phyloP scores from a whole-genome alignment of 2,329 filamentous ascomycete species.

The Colletotrichum abscissum region DNA sequence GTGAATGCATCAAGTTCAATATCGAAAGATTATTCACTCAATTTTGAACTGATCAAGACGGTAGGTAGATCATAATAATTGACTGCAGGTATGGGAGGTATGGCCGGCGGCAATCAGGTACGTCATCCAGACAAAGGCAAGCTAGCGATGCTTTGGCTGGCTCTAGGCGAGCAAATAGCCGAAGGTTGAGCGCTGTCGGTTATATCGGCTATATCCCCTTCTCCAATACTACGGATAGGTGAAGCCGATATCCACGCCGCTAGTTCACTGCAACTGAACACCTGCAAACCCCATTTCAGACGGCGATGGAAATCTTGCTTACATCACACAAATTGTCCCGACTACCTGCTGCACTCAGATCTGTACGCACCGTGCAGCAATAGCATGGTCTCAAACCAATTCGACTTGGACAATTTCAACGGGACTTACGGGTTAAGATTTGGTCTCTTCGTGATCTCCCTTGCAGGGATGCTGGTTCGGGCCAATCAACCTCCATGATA shows the following conservation, averaged over 20 bases:
- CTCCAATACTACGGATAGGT: neutral
- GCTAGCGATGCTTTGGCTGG: neutral
- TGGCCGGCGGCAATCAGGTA: neutral
- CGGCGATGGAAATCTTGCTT: neutral
- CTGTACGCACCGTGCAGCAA: neutral
- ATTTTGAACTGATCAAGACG: neutral
- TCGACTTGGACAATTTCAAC: neutral
- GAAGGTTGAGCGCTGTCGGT: neutral
- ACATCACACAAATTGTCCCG: too few species aligned
- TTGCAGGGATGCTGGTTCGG: neutral
- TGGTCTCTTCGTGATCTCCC: neutral
- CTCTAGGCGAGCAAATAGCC: neutral
- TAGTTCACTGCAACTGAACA: neutral
- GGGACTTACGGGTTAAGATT: neutral
- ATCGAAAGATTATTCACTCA: neutral
- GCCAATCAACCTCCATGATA: neutral
- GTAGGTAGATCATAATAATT: neutral
- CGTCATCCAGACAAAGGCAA: neutral
- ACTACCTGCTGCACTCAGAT: too few species aligned
- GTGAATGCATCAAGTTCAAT: neutral
- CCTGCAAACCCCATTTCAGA: neutral
- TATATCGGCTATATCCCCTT: constrained; percentile 2
- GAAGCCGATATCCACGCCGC: neutral
- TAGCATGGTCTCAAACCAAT: neutral
- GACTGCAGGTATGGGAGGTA: too few species aligned